Percentiles rank a stretch among this genome's conserved stretches.
These are phyloP conservation scores for Myrmaecium sp. DNA, from an alignment of 2,329 filamentous ascomycete species.

Conservation along the genomic window DNA sequence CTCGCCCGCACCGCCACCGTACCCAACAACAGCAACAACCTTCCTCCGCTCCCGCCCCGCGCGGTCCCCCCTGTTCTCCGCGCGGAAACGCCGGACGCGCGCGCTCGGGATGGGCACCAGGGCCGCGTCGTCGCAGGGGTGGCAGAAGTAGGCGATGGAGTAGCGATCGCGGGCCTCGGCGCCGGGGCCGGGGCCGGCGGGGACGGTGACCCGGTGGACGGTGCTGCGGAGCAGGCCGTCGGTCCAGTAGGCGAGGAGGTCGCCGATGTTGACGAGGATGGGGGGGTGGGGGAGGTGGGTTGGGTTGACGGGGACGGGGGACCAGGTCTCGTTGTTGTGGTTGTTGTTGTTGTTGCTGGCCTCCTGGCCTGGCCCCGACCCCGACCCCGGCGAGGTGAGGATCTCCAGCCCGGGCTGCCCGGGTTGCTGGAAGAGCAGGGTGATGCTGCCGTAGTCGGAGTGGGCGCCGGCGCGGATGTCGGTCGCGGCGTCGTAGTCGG, in stretches of 20 bases:
- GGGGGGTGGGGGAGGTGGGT: slow-evolving; percentile 46
- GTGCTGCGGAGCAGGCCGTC: slow-evolving; percentile 74
- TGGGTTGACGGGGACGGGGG: slow-evolving; percentile 27
- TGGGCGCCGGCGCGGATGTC: slow-evolving; percentile 83
- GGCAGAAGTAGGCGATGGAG: slow-evolving; percentile 45
- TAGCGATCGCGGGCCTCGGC: slow-evolving; percentile 33
- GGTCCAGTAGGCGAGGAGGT: slow-evolving; percentile 73
- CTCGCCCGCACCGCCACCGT: slow-evolving; percentile 16
- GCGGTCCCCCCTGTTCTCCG: slow-evolving; percentile 12
- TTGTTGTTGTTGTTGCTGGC: too few relatives aligned
- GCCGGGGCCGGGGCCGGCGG: slow-evolving; percentile 15
- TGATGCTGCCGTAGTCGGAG: slow-evolving; percentile 58
- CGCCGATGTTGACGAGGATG: slow-evolving; percentile 56
- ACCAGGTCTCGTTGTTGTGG: slow-evolving; percentile 27
- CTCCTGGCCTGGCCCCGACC: slow-evolving; percentile 13
- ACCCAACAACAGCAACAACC: too few relatives aligned
- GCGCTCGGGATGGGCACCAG: slow-evolving; percentile 39
- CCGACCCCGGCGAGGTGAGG: slow-evolving; percentile 40
- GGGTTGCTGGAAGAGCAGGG: slow-evolving; percentile 64
- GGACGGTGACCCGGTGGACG: slow-evolving; percentile 74
- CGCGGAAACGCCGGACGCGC: slow-evolving; percentile 27
- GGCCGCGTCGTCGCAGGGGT: slow-evolving; percentile 38
- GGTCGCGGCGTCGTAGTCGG: slow-evolving; percentile 23
- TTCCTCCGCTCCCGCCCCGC: slow-evolving; percentile 21
- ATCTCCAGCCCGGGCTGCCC: slow-evolving; percentile 82